A percentile compares a stretch with the other conserved stretches of the same genome.
phyloP scores from a whole-genome alignment of 2,329 filamentous ascomycete species.

The Paraphoma chrysanthemicola region DNA sequence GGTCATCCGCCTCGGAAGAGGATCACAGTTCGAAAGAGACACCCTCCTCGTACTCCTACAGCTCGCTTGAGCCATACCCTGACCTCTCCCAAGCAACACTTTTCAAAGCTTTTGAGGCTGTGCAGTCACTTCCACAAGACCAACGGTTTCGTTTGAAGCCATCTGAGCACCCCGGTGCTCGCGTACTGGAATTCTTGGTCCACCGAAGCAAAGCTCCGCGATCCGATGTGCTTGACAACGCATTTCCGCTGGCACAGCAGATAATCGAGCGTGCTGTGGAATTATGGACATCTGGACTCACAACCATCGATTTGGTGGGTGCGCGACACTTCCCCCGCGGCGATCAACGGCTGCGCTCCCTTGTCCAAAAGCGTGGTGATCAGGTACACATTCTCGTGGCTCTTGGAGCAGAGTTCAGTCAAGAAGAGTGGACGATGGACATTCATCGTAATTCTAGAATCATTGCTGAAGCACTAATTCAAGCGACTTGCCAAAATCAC shows the following conservation, averaged over 20 bases:
- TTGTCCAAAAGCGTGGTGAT: neutral
- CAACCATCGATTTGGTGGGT: constrained; percentile 4
- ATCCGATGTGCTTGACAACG: neutral
- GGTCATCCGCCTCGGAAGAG: neutral
- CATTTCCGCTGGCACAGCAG: constrained; percentile 3
- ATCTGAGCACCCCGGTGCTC: constrained; percentile 6
- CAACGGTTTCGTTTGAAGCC: constrained; percentile 2
- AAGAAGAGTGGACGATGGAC: constrained; percentile 6
- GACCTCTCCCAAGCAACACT: constrained; percentile 12
- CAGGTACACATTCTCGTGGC: constrained; percentile 17
- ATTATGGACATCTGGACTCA: constrained; percentile 3
- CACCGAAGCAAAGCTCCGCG: neutral
- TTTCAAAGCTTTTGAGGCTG: constrained; percentile 1
- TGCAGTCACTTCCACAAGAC: neutral
- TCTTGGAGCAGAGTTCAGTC: constrained; percentile 7
- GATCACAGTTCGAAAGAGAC: neutral
- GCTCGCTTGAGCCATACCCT: constrained; percentile 43
- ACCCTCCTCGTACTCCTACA: constrained; percentile 43
- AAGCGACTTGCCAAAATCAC: constrained; percentile 18
- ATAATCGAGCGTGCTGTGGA: constrained; percentile 4
- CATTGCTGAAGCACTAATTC: constrained; percentile 25
- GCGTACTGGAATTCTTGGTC: constrained; percentile 2
- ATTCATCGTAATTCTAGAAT: constrained; percentile 22
- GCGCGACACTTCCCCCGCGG: constrained; percentile 1
- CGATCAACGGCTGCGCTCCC: neutral